Evolutionary conservation across 176 grass and related monocot genomes (phyloP).

Genomic region (Pontederia paniculata): DNA sequence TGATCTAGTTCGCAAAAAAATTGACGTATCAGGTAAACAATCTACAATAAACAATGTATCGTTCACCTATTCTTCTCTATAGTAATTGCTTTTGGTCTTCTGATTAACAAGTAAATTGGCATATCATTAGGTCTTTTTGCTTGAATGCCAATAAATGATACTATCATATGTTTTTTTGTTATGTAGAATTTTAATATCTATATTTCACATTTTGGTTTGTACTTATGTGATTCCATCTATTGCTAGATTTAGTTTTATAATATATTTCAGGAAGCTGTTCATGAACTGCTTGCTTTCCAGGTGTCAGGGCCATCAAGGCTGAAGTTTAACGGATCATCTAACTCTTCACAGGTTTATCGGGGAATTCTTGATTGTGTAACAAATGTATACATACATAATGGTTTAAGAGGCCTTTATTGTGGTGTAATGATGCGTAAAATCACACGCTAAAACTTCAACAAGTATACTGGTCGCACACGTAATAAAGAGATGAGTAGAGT

Average conservation of each 20-base stretch:
- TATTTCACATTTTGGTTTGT: background rate
- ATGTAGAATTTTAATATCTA: background rate
- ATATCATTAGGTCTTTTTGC: no score
- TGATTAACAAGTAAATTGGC: no score
- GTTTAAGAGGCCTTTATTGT: constrained; percentile 73
- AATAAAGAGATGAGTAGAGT: no score
- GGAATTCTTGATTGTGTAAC: constrained; percentile 75
- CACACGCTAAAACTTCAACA: no score
- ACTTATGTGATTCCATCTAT: background rate
- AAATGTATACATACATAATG: constrained; percentile 68
- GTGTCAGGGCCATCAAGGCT: constrained; percentile 42
- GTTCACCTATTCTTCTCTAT: background rate
- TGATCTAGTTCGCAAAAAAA: constrained; percentile 85
- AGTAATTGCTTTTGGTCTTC: background rate
- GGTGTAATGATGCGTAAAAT: no score
- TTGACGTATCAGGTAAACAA: constrained; percentile 67
- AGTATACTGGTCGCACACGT: no score
- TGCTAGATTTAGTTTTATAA: background rate
- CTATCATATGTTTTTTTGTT: no score
- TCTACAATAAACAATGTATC: background rate
- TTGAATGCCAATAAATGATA: no score
- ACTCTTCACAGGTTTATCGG: constrained; percentile 51
- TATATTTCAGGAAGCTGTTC: background rate
- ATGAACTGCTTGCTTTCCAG: constrained; percentile 17
- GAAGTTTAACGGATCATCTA: constrained; percentile 31